Percentiles rank a stretch among this genome's conserved stretches.
Evolutionary conservation across 441 rosid genomes (phyloP).

Genomic region (Omphalea diandra): DNA sequence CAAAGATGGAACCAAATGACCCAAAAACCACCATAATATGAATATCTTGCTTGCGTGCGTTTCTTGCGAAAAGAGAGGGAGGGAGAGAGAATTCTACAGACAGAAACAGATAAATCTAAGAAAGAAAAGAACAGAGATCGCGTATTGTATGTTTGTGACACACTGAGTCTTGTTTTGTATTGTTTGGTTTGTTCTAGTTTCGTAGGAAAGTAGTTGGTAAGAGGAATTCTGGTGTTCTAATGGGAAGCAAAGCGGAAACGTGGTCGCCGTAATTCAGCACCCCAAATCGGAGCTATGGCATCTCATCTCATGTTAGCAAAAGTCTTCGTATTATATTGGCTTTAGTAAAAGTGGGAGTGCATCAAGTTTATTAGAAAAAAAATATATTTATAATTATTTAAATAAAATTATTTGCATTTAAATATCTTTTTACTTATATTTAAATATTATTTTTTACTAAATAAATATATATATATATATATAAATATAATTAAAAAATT

Average conservation of each 20-base stretch:
- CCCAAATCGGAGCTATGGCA: conserved; percentile 21
- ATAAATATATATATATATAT: no score
- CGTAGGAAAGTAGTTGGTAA: conserved; percentile 21
- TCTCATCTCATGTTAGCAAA: conserved; percentile 6
- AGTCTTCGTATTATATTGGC: no score
- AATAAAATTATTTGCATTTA: no score
- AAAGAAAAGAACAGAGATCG: neutral
- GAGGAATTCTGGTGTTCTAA: neutral
- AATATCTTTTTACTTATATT: no score
- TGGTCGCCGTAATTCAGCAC: conserved; percentile 16
- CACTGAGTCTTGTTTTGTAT: neutral
- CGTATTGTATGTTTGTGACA: neutral
- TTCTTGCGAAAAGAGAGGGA: conserved; percentile 1
- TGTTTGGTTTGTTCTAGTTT: no score
- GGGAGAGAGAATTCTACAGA: neutral
- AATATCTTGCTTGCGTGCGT: conserved; percentile 9
- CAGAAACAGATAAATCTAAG: neutral
- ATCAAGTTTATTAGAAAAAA: no score
- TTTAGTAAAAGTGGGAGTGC: no score
- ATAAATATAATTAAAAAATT: no score
- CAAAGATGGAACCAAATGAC: conserved; percentile 1
- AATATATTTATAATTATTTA: no score
- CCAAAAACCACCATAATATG: neutral
- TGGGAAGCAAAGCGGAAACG: conserved; percentile 6
- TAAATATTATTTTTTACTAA: no score